Evolutionary conservation across 306 rosid genomes (phyloP), one percentile per base, ranked within the genome.

Genomic region (Trifolium subterraneum): DNA sequence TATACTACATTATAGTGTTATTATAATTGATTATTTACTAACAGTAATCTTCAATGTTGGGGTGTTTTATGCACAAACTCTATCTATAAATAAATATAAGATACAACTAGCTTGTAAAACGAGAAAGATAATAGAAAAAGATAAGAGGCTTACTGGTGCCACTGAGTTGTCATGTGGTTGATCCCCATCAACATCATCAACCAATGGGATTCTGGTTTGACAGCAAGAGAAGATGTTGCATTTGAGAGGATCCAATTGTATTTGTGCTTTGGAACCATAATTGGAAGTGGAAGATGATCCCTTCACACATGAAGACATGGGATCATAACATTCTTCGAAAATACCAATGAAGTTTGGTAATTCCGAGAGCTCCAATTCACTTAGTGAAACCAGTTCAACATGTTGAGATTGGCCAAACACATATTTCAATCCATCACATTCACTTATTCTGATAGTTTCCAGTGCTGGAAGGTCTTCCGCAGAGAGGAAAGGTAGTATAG

Each of bases 331-430:
- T 31, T 13, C 2, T n/a, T 6, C 10, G 16, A 65, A 64, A 51
- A 75, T 65, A 10, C 13, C 33, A 0, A 75, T 8, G 6, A 65
- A 75, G n/a, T 52, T 47, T 13, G 63, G 70, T 20, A 63, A 2
- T 0, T 0, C 0, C 4, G 0, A 0, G 2, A 65, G 58, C 0
- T 2, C 0, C 31, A 75, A 5, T 38, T 8, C 0, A 15, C 7
- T 11, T 0, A 75, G 20, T 4, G 45, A 25, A 51, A 18, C 33
- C 5, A 23, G 19, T 23, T 39, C 6, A 1, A 6, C 22, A 48
- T n/a, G 9, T n/a, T 48, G 52, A 16, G 15, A 5, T 15, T 14
- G 55, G 11, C 55, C 55, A 72, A 72, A 58, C 27, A 72, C 36
- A n/a, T 5, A 27, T 13, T 59, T 13, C 10, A 59, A 18, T 18